Conservation (phyloP, 768 basidiomycete species). For the Lyophyllum atratum region DNA sequence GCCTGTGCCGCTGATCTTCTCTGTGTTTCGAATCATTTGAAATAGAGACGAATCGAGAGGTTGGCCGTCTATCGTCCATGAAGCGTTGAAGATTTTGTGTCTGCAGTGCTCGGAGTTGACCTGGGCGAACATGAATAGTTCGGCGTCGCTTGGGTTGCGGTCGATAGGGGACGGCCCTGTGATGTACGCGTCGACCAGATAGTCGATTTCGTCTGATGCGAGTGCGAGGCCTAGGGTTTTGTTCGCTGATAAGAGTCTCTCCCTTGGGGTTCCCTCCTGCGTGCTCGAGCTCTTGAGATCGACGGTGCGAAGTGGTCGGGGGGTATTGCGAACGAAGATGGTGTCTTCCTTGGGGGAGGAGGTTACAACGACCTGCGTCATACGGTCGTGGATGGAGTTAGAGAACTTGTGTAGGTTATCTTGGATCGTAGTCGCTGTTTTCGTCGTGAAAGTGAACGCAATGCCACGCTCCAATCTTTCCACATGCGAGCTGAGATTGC, state of each 20-base stretch:
- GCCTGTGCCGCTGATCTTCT: conserved; percentile 68
- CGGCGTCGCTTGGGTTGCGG: conserved; percentile 93
- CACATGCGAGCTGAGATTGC: conserved; percentile 72
- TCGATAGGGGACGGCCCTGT: conserved; percentile 65
- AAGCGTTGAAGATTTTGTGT: conserved; percentile 99
- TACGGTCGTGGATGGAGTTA: conserved; percentile 87
- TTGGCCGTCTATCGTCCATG: conserved; percentile 86
- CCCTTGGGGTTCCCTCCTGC: conserved; percentile 46
- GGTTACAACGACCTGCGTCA: conserved; percentile 84
- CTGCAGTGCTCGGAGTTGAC: conserved; percentile 99
- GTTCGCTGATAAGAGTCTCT: conserved; percentile 76
- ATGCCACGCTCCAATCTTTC: conserved; percentile 87
- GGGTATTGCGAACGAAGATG: conserved; percentile 62
- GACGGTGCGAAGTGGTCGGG: conserved; percentile 31
- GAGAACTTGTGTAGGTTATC: conserved; percentile 56
- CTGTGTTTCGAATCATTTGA: conserved; percentile 97
- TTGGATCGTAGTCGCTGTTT: conserved; percentile 41
- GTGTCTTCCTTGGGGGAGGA: conserved; percentile 55
- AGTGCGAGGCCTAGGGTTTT: conserved; percentile 87
- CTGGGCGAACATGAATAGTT: conserved; percentile 99
- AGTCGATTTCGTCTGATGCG: conserved; percentile 86
- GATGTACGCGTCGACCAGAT: conserved; percentile 87
- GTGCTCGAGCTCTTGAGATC: conserved; percentile 48
- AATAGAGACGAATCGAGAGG: conserved; percentile 77
- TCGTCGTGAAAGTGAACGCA: conserved; percentile 59